phyloP scores from a whole-genome alignment of 768 basidiomycete species.

The Lentinus brumalis region DNA sequence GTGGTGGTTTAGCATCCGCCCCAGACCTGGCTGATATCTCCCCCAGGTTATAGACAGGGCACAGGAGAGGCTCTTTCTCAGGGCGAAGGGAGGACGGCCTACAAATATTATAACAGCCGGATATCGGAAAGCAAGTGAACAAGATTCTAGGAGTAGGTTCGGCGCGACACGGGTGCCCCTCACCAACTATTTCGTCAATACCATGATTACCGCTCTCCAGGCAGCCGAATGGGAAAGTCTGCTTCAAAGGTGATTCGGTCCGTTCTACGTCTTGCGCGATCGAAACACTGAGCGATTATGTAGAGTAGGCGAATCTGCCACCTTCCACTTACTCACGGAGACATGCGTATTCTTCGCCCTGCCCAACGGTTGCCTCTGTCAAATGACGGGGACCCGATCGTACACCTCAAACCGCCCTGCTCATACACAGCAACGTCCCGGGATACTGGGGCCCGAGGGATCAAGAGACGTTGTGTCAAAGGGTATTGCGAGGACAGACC shows the following conservation, averaged over 20 bases:
- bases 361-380: slow-evolving; percentile 83
- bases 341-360: slow-evolving; percentile 76
- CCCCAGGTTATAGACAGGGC: slow-evolving; percentile 62
- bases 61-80: slow-evolving; percentile 54
- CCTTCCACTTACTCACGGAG: slow-evolving; percentile 77
- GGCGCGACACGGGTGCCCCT: slow-evolving; percentile 43
- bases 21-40: background rate
- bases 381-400: slow-evolving; percentile 72
- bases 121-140: slow-evolving; percentile 50
- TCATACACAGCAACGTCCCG: no score
- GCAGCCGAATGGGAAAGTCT: slow-evolving; percentile 67
- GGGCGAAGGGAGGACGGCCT: slow-evolving; percentile 36
- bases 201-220: slow-evolving; percentile 68
- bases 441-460: background rate
- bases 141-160: slow-evolving; percentile 41
- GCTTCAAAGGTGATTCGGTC: slow-evolving; percentile 53
- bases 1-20: background rate
- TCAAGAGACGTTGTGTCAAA: slow-evolving; percentile 6
- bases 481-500: slow-evolving; percentile 18
- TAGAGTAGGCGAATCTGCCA: slow-evolving; percentile 77
- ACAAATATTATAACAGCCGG: slow-evolving; percentile 68
- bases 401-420: slow-evolving; percentile 37
- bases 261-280: background rate
- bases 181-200: slow-evolving; percentile 69
- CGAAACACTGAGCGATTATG: background rate